Conservation (phyloP, 108 stramenopile species). For the Pinguiococcus pyrenoidosus region DNA sequence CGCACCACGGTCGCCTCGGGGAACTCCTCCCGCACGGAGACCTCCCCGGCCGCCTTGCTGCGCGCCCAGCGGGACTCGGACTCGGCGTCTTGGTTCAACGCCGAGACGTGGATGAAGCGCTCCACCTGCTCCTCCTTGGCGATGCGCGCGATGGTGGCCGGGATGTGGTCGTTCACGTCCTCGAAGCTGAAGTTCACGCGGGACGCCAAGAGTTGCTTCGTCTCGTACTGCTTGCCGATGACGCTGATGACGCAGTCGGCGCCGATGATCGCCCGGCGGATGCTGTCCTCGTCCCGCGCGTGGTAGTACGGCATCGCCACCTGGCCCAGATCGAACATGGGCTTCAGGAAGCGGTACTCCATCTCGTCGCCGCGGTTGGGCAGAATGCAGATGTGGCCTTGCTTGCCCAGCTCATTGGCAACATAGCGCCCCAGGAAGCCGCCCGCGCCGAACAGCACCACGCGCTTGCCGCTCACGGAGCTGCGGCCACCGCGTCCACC, state of each 20-base stretch:
- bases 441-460: slow-evolving; percentile 75
- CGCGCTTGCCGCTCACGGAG: slow-evolving; percentile 48
- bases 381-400: slow-evolving; percentile 44
- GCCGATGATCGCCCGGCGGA: slow-evolving; percentile 68
- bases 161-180: slow-evolving; percentile 71
- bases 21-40: slow-evolving; percentile 65
- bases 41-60: slow-evolving; percentile 79
- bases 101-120: slow-evolving; percentile 76
- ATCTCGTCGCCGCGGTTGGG: slow-evolving; percentile 82
- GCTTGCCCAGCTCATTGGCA: slow-evolving; percentile 36
- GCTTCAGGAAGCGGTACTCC: slow-evolving; percentile 73
- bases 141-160: slow-evolving; percentile 68
- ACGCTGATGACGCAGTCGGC: slow-evolving; percentile 84
- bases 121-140: slow-evolving; percentile 76
- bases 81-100: slow-evolving; percentile 54
- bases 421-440: slow-evolving; percentile 86
- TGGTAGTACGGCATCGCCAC: slow-evolving; percentile 61
- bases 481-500: slow-evolving; percentile 18
- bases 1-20: slow-evolving; percentile 76
- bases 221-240: slow-evolving; percentile 83
- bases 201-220: slow-evolving; percentile 46
- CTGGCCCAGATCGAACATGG: slow-evolving; percentile 73
- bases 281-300: slow-evolving; percentile 69
- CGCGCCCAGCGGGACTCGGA: slow-evolving; percentile 67
- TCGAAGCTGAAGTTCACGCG: slow-evolving; percentile 56